Conservation (phyloP, 2,329 filamentous ascomycete species). For the Aspergillus sp. region DNA sequence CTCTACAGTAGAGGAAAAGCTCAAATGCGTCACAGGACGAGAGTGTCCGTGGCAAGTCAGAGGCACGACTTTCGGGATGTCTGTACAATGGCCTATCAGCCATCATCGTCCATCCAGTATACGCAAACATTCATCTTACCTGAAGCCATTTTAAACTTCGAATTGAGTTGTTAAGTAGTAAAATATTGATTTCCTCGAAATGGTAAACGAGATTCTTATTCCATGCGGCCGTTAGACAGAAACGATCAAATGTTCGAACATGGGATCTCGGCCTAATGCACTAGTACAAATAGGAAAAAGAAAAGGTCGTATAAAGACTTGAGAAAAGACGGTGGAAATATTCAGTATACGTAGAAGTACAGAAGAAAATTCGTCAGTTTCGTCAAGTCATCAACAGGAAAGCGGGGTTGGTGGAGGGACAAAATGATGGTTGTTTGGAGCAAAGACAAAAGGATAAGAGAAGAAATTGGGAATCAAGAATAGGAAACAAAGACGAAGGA, state of each 20-base stretch:
- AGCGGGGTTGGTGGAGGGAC: constrained; percentile 9
- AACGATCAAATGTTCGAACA: constrained; percentile 6
- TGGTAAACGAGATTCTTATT: constrained; percentile 4
- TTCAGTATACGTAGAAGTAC: constrained; percentile 22
- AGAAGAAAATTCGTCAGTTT: constrained; percentile 36
- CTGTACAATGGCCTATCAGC: constrained; percentile 16
- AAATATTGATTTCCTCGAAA: constrained; percentile 2
- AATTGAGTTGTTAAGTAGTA: constrained; percentile 3
- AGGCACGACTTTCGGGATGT: constrained; percentile 64
- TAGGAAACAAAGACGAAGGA: constrained; percentile 2
- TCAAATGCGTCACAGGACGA: constrained; percentile 83
- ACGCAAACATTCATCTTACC: constrained; percentile 8
- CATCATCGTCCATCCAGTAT: not conserved
- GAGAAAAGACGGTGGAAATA: constrained; percentile 8
- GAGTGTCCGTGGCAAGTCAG: constrained; percentile 94
- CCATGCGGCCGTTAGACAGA: constrained; percentile 11
- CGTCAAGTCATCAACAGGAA: constrained; percentile 35
- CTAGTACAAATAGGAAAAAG: constrained; percentile 3
- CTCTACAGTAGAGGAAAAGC: constrained; percentile 78
- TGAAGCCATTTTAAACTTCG: constrained; percentile 16
- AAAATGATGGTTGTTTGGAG: constrained; percentile 8
- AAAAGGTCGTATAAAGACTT: constrained; percentile 7
- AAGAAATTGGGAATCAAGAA: constrained; percentile 11
- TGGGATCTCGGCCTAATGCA: not conserved
- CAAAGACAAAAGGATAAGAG: constrained; percentile 8